phyloP scores from a whole-genome alignment of 192 early-diverging fungal genomes.

The Coemansia pectinata region DNA sequence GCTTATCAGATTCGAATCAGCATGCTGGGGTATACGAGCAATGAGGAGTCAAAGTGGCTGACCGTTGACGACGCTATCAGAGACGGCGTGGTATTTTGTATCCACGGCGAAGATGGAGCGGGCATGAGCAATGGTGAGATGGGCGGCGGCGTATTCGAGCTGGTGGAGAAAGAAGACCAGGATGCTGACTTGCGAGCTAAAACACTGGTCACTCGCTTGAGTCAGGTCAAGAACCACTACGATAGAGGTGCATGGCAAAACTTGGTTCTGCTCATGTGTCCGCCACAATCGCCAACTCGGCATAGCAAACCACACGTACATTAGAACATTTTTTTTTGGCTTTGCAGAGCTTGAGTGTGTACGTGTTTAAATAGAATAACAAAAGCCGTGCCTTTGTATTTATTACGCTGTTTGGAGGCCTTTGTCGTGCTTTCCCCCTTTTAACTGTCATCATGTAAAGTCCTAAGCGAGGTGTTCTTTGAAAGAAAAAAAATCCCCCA shows the following conservation, averaged over 20 bases:
- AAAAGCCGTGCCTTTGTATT: background rate
- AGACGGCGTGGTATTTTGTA: conserved; percentile 45
- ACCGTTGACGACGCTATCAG: conserved; percentile 40
- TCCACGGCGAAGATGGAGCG: conserved; percentile 1
- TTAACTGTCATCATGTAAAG: background rate
- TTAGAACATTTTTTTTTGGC: background rate
- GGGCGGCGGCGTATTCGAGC: conserved; percentile 3
- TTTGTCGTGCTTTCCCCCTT: too few relatives aligned
- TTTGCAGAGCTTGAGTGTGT: background rate
- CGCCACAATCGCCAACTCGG: conserved; percentile 7
- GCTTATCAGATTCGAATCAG: conserved; percentile 50
- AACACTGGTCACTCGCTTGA: conserved; percentile 24
- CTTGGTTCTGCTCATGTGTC: conserved; percentile 25
- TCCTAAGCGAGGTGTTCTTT: background rate
- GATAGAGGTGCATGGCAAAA: conserved; percentile 45
- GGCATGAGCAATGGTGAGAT: background rate
- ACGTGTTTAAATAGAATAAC: background rate
- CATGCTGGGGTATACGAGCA: conserved; percentile 47
- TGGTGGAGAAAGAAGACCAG: conserved; percentile 52
- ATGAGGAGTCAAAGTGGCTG: conserved; percentile 54
- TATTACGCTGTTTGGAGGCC: background rate
- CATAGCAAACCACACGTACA: background rate
- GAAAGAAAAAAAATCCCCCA: background rate
- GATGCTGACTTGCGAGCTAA: conserved; percentile 20
- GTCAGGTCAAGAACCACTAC: conserved; percentile 47